Evolutionary conservation across 352 stramenopile species (phyloP), one percentile per base, ranked within the genome.

Genomic region (Globisporangium megalacanthum): DNA sequence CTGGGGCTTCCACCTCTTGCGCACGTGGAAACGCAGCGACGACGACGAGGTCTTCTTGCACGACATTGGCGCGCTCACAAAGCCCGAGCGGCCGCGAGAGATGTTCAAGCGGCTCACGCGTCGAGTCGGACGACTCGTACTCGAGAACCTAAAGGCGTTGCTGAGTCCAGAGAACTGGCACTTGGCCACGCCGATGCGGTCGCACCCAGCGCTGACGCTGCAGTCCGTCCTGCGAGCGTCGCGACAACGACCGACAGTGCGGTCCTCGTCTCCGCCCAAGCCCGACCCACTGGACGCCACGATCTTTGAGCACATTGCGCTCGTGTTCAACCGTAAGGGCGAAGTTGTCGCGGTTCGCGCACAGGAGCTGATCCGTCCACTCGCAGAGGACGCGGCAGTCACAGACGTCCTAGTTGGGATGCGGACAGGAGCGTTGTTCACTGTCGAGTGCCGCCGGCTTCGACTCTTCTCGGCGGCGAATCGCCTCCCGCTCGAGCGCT

Each of bases 61-160:
- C 7, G 53, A 73, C 9, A 70, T 85, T 31, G 70, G 70, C 1
- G 72, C 75, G 49, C 62, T 85, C 1, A 60, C 65, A 8, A 78
- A 73, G 13, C 56, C 57, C 2, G 76, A 85, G 25, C 71, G 69
- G 37, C 70, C 76, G 8, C 69, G 69, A 2, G 63, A 67, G 13
- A 74, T 83, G 63, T 57, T 87, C 53, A 72, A 75, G 58, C 69
- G 77, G 53, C 62, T 87, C 13, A 86, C 74, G 1, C 67, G 70
- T 3, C 74, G 85, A 51, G 49, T 83, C 0, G 68, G 61, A 17
- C 73, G 73, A 13, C 42, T 75, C 6, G 66, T 70, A 36, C 49
- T 83, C 9, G 75, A 86, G 5, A 80, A 79, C 49, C 73, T 81
- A 64, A 86, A 86, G 47, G 59, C 72, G 35, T 54, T 88, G 11